Evolutionary conservation across 2,329 filamentous ascomycete species (phyloP).

Genomic region (Endoconidiophora laricicola): DNA sequence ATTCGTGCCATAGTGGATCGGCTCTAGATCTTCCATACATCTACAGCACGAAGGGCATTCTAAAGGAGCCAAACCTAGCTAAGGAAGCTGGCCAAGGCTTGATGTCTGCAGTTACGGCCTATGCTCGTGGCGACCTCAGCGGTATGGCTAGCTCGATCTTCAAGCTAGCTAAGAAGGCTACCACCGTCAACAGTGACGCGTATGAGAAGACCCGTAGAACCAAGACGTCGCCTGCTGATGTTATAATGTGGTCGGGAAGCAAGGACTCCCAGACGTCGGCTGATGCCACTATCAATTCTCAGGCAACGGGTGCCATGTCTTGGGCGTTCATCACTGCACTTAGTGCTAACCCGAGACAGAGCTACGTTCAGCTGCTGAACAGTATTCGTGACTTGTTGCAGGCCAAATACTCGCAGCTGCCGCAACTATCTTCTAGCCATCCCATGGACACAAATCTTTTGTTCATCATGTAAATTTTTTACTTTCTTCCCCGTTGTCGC

Average conservation of each 20-base stretch:
- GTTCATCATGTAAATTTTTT: constrained; percentile 40
- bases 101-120: constrained; percentile 51
- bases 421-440: constrained; percentile 81
- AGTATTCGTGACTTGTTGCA: constrained; percentile 72
- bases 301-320: constrained; percentile 86
- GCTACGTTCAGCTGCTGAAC: constrained; percentile 78
- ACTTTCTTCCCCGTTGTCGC: background rate
- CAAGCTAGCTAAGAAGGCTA: constrained; percentile 59
- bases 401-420: constrained; percentile 71
- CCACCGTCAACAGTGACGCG: constrained; percentile 48
- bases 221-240: constrained; percentile 76
- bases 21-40: constrained; percentile 41
- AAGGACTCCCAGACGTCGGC: constrained; percentile 81
- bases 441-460: constrained; percentile 54
- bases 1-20: constrained; percentile 41
- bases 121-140: constrained; percentile 63
- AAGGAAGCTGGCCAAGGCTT: constrained; percentile 54
- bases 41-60: constrained; percentile 50
- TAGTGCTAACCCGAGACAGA: constrained; percentile 78
- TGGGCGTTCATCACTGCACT: constrained; percentile 78
- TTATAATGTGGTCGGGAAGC: constrained; percentile 84
- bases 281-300: constrained; percentile 64
- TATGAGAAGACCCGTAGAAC: constrained; percentile 61
- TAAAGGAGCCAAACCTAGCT: constrained; percentile 57
- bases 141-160: constrained; percentile 60